Base-by-base conservation (phyloP, 306 rosid genomes). In the Datisca glomerata region DNA sequence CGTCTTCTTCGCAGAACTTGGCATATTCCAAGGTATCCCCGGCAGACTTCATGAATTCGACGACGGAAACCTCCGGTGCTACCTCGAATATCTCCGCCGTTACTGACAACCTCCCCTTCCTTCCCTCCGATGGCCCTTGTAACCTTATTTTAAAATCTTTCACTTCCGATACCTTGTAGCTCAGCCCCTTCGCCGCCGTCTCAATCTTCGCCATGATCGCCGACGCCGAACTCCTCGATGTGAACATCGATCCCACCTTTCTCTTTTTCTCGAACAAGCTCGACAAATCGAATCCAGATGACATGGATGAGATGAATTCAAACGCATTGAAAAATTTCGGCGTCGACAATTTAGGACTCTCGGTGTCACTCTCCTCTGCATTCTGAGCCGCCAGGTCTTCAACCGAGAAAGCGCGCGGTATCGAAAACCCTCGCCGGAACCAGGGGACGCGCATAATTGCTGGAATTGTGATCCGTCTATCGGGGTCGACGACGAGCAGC, bases 251-350 rank as follows among this genome's bases (percentile, higher is more conserved):
- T 18, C 66, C 83, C 1, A 55, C 46, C 58, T 52, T 75, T 57
- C 55, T 47, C 59, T 73, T 57, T 11, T 44, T 55, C 72, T 79
- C 83, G 49, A 84, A 79, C 65, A 84, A 60, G 10, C 70, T 79
- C 10, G 94, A 79, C 18, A 84, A 60, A 31, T 84, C 86, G 29
- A 84, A 79, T 7, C 92, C 94, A 2, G 86, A 72, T 0, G 92
- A 76, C 94, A 84, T 84, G 1, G 92, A 63, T 2, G 94, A 67
- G 3, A 84, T 76, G 5, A 84, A 63, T 51, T 84, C 78, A 28
- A 79, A 84, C 3, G 94, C 94, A 52, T 84, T 84, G 68, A 72
- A 79, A 49, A 70, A 84, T 19, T 65, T 76, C 0, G 94, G 86
- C 22, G 86, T 58, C 15, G 69, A 58, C 1, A 47, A 35, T 59